Percentiles rank a stretch among this genome's conserved stretches.
phyloP scores from a whole-genome alignment of 805 yeast species.

The Candida glaebosa region DNA sequence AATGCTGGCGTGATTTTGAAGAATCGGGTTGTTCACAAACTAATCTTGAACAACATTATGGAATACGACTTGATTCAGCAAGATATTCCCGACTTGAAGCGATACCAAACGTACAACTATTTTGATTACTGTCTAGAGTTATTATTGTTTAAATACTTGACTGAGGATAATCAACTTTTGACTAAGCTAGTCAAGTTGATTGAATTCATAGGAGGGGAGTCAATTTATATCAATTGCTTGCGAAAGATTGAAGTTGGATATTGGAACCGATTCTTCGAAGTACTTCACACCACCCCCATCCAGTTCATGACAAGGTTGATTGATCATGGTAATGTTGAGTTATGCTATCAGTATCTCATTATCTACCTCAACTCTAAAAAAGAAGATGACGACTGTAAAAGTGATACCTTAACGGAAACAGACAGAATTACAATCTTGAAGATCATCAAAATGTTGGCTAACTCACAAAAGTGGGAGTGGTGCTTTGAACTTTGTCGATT shows the following conservation, averaged over 20 bases:
- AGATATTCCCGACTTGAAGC: slow-evolving; percentile 22
- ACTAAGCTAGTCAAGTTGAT: slow-evolving; percentile 18
- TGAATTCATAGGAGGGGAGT: slow-evolving; percentile 17
- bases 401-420: slow-evolving; percentile 17
- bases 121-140: slow-evolving; percentile 50
- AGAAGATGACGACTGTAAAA: slow-evolving; percentile 26
- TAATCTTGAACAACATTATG: slow-evolving; percentile 45
- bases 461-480: slow-evolving; percentile 46
- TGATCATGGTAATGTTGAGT: slow-evolving; percentile 38
- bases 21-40: slow-evolving; percentile 33
- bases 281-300: slow-evolving; percentile 42
- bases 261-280: slow-evolving; percentile 49
- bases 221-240: slow-evolving; percentile 51
- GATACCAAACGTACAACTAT: slow-evolving; percentile 39
- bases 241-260: slow-evolving; percentile 55
- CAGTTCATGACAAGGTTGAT: slow-evolving; percentile 41
- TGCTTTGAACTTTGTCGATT: slow-evolving; percentile 54
- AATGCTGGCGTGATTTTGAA: slow-evolving; percentile 30
- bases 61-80: slow-evolving; percentile 40
- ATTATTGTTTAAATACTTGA: slow-evolving; percentile 41
- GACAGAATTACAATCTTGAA: slow-evolving; percentile 42
- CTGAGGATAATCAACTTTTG: slow-evolving; percentile 19
- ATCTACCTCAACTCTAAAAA: slow-evolving; percentile 50
- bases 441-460: slow-evolving; percentile 41
- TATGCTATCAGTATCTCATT: slow-evolving; percentile 51